phyloP scores from a whole-genome alignment of 2,329 filamentous ascomycete genomes.

The Beauveria rudraprayagi region DNA sequence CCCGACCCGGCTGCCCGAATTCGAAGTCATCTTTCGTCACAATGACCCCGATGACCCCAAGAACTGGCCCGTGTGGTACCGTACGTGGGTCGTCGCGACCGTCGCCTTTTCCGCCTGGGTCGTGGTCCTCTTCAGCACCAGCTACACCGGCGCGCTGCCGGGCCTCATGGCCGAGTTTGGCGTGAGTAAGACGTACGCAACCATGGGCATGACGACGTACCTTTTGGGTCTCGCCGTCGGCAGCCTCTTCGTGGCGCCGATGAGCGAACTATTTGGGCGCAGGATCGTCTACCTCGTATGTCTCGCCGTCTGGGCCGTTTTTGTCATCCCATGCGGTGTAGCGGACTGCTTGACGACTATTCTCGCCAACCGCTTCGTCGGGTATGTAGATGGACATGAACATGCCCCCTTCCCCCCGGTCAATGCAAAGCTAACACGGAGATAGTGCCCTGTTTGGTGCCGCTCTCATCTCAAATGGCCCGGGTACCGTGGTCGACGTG shows the following conservation, averaged over 20 bases:
- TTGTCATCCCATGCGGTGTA: conserved; percentile 60
- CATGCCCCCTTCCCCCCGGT: no score
- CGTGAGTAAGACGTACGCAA: conserved; percentile 47
- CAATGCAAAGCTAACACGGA: neutral
- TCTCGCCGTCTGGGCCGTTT: conserved; percentile 51
- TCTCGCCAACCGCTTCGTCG: conserved; percentile 60
- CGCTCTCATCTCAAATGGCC: conserved; percentile 68
- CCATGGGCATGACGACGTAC: conserved; percentile 66
- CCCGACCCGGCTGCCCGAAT: conserved; percentile 30
- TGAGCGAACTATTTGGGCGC: conserved; percentile 58
- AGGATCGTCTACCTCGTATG: conserved; percentile 55
- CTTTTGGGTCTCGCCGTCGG: conserved; percentile 61
- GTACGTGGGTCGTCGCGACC: conserved; percentile 28
- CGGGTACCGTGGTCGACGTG: conserved; percentile 71
- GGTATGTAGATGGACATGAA: conserved; percentile 25
- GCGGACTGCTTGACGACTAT: conserved; percentile 57
- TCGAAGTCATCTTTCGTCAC: conserved; percentile 60
- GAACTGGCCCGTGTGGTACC: conserved; percentile 51
- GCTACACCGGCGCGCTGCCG: conserved; percentile 60
- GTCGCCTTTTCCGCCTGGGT: conserved; percentile 32
- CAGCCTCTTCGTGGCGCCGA: conserved; percentile 59
- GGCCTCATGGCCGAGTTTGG: conserved; percentile 58
- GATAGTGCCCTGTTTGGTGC: conserved; percentile 56
- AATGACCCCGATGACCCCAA: conserved; percentile 57
- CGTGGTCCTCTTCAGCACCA: conserved; percentile 59